These are phyloP conservation scores for Apiospora arundinis DNA, from an alignment of 2,329 filamentous ascomycete species.

Conservation along the genomic window DNA sequence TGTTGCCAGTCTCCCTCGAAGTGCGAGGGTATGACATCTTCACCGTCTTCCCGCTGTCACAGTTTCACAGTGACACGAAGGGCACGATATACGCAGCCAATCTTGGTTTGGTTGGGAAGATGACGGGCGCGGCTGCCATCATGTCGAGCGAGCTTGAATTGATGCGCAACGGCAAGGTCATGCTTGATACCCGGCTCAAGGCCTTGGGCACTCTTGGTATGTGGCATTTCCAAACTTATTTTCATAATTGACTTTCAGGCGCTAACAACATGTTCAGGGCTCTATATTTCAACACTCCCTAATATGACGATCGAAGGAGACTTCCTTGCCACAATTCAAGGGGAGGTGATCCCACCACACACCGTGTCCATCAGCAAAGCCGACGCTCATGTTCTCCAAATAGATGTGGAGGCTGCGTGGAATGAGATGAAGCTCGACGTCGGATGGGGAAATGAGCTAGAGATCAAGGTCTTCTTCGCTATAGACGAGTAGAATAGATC, in stretches of 20 bases:
- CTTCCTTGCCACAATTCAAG: conserved; percentile 78
- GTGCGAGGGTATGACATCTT: conserved; percentile 80
- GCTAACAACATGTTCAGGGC: conserved; percentile 51
- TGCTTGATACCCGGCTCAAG: conserved; percentile 75
- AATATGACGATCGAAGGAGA: conserved; percentile 65
- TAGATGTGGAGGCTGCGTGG: conserved; percentile 83
- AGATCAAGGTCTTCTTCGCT: conserved; percentile 66
- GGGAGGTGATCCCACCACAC: conserved; percentile 69
- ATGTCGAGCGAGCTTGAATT: conserved; percentile 65
- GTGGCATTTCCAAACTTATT: conserved; percentile 29
- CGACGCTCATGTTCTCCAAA: conserved; percentile 69
- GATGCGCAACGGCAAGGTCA: conserved; percentile 61
- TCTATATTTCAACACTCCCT: conserved; percentile 78
- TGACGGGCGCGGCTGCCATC: conserved; percentile 86
- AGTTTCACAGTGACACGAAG: conserved; percentile 55
- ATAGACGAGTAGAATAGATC: conserved; percentile 39
- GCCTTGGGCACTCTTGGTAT: conserved; percentile 77
- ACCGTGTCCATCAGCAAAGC: conserved; percentile 65
- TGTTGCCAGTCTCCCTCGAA: conserved; percentile 69
- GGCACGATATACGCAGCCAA: conserved; percentile 65
- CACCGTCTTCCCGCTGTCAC: conserved; percentile 71
- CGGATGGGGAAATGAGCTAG: conserved; percentile 82
- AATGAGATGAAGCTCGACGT: conserved; percentile 70
- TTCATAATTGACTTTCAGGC: not conserved
- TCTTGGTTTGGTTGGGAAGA: conserved; percentile 83